A percentile compares a stretch with the other conserved stretches of the same genome.
Evolutionary conservation across 495 filamentous ascomycete species (phyloP).

Genomic region (Podospora australis): DNA sequence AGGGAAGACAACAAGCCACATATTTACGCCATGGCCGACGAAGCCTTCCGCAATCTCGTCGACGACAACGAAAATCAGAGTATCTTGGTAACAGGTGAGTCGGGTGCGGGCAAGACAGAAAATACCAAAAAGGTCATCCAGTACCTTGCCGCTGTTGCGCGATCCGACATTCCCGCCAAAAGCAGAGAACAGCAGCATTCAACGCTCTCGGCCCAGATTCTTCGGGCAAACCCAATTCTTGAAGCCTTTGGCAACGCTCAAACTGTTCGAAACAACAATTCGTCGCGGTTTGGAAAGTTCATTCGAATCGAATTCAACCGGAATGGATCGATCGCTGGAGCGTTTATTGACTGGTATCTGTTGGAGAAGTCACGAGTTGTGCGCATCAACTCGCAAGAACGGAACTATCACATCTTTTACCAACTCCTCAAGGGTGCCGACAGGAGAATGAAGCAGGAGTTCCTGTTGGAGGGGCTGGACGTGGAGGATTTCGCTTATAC

Average conservation of each 20-base stretch:
- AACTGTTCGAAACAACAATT: constrained; percentile 97
- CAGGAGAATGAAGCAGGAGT: constrained; percentile 59
- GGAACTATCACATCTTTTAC: constrained; percentile 98
- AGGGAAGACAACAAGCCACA: constrained; percentile 94
- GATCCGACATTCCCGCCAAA: constrained; percentile 64
- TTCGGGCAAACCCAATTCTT: constrained; percentile 94
- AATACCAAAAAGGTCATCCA: constrained; percentile 99
- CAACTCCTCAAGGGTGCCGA: constrained; percentile 86
- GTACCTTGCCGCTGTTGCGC: constrained; percentile 91
- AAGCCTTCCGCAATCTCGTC: constrained; percentile 91
- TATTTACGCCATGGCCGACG: constrained; percentile 97
- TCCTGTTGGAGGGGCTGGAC: constrained; percentile 64
- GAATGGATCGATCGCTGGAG: constrained; percentile 86
- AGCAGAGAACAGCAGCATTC: constrained; percentile 63
- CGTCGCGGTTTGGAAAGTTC: constrained; percentile 97
- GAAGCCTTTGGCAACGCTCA: constrained; percentile 99
- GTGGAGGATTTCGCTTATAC: constrained; percentile 90
- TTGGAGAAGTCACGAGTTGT: constrained; percentile 96
- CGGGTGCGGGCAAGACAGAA: constrained; percentile 96
- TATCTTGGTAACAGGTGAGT: constrained; percentile 97
- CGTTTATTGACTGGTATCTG: constrained; percentile 98
- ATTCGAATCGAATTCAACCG: constrained; percentile 94
- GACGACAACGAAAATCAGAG: constrained; percentile 95
- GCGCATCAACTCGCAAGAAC: constrained; percentile 73
- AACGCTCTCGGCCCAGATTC: constrained; percentile 92